Evolutionary conservation across 805 yeast genomes (phyloP).

Genomic region (Schizosaccharomyces osmophilus): DNA sequence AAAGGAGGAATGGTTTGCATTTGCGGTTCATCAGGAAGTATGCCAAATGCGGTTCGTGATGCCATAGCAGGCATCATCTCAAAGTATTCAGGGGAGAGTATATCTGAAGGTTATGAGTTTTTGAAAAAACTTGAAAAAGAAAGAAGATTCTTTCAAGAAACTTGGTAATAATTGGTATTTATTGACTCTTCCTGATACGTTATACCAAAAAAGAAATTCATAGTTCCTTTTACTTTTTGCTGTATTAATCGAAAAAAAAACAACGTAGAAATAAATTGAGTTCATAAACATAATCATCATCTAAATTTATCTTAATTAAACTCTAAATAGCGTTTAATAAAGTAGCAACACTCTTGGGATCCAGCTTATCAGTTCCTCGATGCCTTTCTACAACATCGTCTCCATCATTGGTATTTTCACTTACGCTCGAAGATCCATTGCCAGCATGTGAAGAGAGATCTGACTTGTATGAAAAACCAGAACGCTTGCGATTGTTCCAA

Average conservation of each 20-base stretch:
- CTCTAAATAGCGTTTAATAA: background rate
- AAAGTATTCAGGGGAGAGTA: constrained; percentile 17
- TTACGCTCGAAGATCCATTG: background rate
- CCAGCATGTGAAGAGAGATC: background rate
- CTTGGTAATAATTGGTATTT: constrained; percentile 29
- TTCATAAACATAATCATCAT: background rate
- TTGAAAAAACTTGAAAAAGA: constrained; percentile 31
- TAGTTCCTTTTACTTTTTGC: no score
- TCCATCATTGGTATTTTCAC: background rate
- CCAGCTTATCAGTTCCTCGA: background rate
- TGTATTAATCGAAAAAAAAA: no score
- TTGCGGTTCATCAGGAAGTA: constrained; percentile 83
- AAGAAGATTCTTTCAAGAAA: constrained; percentile 54
- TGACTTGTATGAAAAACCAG: background rate
- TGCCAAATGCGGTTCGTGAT: constrained; percentile 76
- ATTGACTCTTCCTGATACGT: no score
- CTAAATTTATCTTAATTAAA: background rate
- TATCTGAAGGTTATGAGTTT: constrained; percentile 19
- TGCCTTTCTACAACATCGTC: background rate
- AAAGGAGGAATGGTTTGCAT: constrained; percentile 42
- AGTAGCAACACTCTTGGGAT: background rate
- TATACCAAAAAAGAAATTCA: no score
- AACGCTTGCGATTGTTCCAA: background rate
- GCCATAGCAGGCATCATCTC: constrained; percentile 43
- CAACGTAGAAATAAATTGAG: no score